A percentile compares a stretch with the other conserved stretches of the same genome.
Conservation (phyloP, 2,329 filamentous ascomycete species). For the Nothophaeocryptopus gaeumannii region DNA sequence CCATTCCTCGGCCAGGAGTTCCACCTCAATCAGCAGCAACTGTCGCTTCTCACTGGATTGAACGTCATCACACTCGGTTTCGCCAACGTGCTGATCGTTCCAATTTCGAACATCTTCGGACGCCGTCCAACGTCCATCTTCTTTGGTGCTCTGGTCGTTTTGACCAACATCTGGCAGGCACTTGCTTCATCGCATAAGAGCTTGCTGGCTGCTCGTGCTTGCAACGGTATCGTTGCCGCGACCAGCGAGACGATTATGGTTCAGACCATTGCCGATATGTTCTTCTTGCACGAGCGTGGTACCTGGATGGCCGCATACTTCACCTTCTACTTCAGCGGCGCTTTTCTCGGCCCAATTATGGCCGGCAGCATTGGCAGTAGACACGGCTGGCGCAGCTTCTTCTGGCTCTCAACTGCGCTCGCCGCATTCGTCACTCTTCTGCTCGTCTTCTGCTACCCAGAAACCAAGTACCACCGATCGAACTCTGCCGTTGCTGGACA, state of each 20-base stretch:
- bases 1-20: conserved; percentile 42
- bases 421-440: conserved; percentile 40
- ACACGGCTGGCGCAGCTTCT: conserved; percentile 47
- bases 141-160: conserved; percentile 41
- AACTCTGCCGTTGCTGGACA: conserved; percentile 4
- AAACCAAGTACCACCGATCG: conserved; percentile 42
- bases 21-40: conserved; percentile 40
- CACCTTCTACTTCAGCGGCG: conserved; percentile 42
- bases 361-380: conserved; percentile 41
- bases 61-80: conserved; percentile 47
- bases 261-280: conserved; percentile 46
- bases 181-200: conserved; percentile 43
- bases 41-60: conserved; percentile 43
- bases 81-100: conserved; percentile 46
- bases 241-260: conserved; percentile 45
- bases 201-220: conserved; percentile 43
- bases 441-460: conserved; percentile 42
- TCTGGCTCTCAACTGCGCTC: conserved; percentile 45
- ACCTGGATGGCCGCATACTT: conserved; percentile 24
- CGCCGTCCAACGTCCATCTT: conserved; percentile 41
- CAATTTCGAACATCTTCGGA: conserved; percentile 45
- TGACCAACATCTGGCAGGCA: conserved; percentile 46
- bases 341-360: conserved; percentile 47
- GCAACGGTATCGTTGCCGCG: conserved; percentile 44
- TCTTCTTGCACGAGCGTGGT: conserved; percentile 44